Conservation (phyloP, 495 filamentous ascomycete species). For the Trichoderma asperelloides region DNA sequence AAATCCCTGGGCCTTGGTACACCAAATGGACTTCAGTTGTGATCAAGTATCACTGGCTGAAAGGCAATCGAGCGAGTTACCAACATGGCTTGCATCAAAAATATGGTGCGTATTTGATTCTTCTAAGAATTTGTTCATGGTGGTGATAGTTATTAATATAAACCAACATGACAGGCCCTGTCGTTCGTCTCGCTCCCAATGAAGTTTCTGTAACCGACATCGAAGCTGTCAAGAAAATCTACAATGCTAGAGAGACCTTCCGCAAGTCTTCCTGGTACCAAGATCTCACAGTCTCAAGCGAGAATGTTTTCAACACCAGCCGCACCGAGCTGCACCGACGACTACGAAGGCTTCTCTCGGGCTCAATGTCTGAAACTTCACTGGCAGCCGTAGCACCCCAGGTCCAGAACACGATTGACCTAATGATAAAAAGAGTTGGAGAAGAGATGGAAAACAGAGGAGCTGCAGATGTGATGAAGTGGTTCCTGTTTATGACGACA, state of each 20-base stretch:
- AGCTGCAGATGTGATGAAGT: constrained; percentile 42
- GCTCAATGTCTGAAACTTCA: constrained; percentile 40
- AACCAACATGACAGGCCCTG: constrained; percentile 16
- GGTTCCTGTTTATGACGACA: constrained; percentile 47
- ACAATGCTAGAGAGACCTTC: constrained; percentile 16
- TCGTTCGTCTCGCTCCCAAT: constrained; percentile 51
- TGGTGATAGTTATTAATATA: neutral
- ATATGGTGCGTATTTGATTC: constrained; percentile 22
- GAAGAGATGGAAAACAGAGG: constrained; percentile 23
- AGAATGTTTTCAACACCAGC: constrained; percentile 27
- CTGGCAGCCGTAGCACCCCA: constrained; percentile 30
- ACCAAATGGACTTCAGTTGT: constrained; percentile 14
- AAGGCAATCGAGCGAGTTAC: constrained; percentile 10
- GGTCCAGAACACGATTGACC: constrained; percentile 31
- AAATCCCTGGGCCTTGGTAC: constrained; percentile 12
- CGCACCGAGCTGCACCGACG: constrained; percentile 29
- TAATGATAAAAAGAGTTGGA: constrained; percentile 29
- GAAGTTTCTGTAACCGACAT: constrained; percentile 36
- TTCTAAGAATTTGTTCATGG: neutral
- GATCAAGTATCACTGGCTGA: constrained; percentile 14
- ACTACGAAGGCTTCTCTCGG: constrained; percentile 30
- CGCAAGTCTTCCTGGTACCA: constrained; percentile 17
- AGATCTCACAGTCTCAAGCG: constrained; percentile 12
- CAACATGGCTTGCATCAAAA: constrained; percentile 19
- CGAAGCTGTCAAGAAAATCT: constrained; percentile 14